phyloP scores from a whole-genome alignment of 306 rosid genomes.

The Hylodesmum podocarpum region DNA sequence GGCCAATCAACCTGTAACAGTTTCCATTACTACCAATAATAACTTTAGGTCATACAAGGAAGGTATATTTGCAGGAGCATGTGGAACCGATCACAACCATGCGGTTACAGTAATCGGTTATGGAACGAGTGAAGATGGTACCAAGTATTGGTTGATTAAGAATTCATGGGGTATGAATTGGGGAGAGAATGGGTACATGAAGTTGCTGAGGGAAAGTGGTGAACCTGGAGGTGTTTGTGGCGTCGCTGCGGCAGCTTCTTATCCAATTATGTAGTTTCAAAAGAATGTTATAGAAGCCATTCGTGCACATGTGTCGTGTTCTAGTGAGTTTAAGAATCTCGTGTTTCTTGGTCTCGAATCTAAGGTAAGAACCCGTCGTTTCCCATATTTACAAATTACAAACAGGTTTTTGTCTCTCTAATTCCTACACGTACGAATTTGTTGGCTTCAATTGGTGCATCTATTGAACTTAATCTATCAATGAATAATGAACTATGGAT shows the following conservation, averaged over 20 bases:
- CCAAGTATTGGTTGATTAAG: constrained; percentile 7
- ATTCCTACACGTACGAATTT: too few relatives aligned
- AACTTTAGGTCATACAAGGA: neutral
- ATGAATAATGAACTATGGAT: too few relatives aligned
- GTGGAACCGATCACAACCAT: neutral
- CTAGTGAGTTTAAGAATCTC: too few relatives aligned
- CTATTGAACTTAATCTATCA: too few relatives aligned
- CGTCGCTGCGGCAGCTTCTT: neutral
- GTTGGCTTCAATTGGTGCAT: too few relatives aligned
- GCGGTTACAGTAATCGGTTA: constrained; percentile 2
- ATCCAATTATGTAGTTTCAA: neutral
- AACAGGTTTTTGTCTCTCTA: too few relatives aligned
- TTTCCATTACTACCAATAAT: accelerated
- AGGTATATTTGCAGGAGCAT: neutral
- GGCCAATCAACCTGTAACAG: constrained; percentile 12
- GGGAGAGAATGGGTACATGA: constrained; percentile 24
- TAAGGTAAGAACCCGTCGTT: too few relatives aligned
- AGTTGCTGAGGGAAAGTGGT: neutral
- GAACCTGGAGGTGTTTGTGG: constrained; percentile 6
- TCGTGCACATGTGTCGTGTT: neutral
- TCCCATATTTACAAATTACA: too few relatives aligned
- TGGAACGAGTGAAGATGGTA: neutral
- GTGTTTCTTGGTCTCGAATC: too few relatives aligned
- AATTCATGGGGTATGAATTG: neutral
- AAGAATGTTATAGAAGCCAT: neutral